Evolutionary conservation across 805 yeast species (phyloP), one percentile per base, ranked within the genome.

Genomic region (Scheffersomyces lignosus): DNA sequence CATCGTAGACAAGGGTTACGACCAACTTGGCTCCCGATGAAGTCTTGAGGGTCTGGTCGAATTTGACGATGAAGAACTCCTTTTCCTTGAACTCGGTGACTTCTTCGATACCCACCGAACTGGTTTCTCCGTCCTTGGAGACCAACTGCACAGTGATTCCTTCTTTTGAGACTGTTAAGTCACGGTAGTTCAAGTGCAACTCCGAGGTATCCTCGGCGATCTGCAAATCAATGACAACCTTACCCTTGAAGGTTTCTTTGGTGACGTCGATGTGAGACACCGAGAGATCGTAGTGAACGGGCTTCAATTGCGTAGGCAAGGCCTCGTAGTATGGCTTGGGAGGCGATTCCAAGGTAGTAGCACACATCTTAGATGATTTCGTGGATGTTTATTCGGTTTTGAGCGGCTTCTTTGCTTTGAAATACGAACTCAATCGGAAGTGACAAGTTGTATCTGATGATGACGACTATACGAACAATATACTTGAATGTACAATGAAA

Each of bases 281-380:
- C 23, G 62, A 40, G 13, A 93, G 59, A 37, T 79, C 76, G 58
- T 93, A 91, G 61, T 85, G 86, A 24, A 66, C 49, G 24, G 99
- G 97, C 41, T 73, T 73, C 43, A 89, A 83, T 36, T 75, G 67
- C 33, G 69, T 67, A 49, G 87, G 95, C 43, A 80, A 76, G 4
- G 79, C 71, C 43, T 67, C 67, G 45, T 68, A 68, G 48, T 66
- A 66, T 1, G 58, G 59, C 14, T 38, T 36, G 18, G 23, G 20
- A 28, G 18, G 10, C 22, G 18, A 17, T 15, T n/a, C n/a, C n/a
- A n/a, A n/a, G 9, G 24, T 20, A 20, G 24, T 20, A 7, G 24
- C 24, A 10, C 24, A 20, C 24, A 20, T 20, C n/a, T n/a, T 20
- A 20, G 24, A 20, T 20, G 24, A n/a, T n/a, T n/a, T n/a, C n/a